These are phyloP conservation scores for Cladophialophora psammophila DNA, from an alignment of 2,329 filamentous ascomycete species.

Conservation along the genomic window DNA sequence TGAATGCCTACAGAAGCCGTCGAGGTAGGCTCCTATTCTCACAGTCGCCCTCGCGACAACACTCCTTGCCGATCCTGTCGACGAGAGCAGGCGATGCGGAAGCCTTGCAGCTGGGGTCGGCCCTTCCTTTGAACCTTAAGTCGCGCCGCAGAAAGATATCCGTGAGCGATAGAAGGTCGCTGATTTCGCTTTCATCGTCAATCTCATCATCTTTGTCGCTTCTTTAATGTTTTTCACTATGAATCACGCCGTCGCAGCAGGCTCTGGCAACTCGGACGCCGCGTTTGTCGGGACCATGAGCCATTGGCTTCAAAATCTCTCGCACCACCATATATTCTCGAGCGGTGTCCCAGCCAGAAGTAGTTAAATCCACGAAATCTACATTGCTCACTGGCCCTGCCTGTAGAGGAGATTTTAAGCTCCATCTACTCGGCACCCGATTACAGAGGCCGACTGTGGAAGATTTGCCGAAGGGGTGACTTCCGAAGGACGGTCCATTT, in stretches of 20 bases:
- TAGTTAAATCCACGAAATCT: background rate
- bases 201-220: no score
- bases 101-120: no score
- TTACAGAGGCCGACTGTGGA: slow-evolving; percentile 5
- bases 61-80: no score
- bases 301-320: background rate
- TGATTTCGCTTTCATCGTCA: no score
- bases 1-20: no score
- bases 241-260: background rate
- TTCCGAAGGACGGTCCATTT: slow-evolving; percentile 6
- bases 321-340: background rate
- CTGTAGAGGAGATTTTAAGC: background rate
- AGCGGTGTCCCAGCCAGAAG: background rate
- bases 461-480: slow-evolving; percentile 11
- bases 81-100: no score
- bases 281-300: background rate
- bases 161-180: no score
- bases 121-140: no score
- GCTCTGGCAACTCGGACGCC: background rate
- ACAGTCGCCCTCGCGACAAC: no score
- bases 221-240: background rate
- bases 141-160: no score
- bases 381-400: background rate
- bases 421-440: background rate
- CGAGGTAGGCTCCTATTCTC: no score